Evolutionary conservation across 78 protist genomes (phyloP), one percentile per base, ranked within the genome.

Genomic region (Dictyostelium intermedium): DNA sequence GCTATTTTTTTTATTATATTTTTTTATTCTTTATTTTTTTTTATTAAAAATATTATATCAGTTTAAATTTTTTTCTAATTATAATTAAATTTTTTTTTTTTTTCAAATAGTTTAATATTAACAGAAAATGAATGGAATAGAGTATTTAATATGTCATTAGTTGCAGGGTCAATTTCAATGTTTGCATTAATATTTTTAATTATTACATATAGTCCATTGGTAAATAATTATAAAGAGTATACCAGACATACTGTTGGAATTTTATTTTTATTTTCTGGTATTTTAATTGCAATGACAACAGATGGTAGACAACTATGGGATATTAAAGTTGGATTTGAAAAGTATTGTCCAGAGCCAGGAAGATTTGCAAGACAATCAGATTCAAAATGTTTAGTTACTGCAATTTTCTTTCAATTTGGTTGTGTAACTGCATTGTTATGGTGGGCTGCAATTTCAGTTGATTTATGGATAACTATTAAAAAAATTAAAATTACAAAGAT

Each of bases 381-480:
- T 50, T 7, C 35, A 16, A 30, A 20, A 34, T 85, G 91, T 85
- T 30, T 34, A 6, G 66, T 34, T 2, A 74, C 83, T 2, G 91
- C 83, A 1, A 6, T 74, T 4, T 14, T 73, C 18, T 85, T 74
- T 41, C 81, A 69, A 53, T 74, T 73, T 50, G 91, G 91, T 32
- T 35, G 61, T 73, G 30, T 85, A 7, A 16, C 50, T 14, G 23
- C 60, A 8, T 8, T 74, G 5, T 27, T 66, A 18, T 85, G 50
- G 39, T 85, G 82, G 82, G 23, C 53, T 35, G 60, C 45, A 13
- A 18, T 39, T 8, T 30, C 84, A 10, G 11, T 73, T 27, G 91
- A 85, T 53, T 45, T 85, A 32, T 85, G 91, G 91, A 23, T 85
- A 39, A 37, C 74, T 6, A 41, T 85, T 8, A 70, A 50, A n/a